Conservation (phyloP, 371 early-diverging fungal species). For the Mucor velutinosus region DNA sequence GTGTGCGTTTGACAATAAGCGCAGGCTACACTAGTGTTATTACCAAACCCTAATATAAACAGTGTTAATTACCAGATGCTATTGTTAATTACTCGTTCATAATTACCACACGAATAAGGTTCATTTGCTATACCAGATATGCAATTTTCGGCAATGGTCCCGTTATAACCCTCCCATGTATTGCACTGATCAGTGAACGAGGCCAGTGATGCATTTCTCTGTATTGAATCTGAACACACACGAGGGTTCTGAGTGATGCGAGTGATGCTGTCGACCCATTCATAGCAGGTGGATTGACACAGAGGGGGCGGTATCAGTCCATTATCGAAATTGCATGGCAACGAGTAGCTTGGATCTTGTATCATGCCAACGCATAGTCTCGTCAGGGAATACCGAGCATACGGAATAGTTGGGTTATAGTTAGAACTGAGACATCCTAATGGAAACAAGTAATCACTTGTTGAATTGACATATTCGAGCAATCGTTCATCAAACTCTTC, state of each 20-base stretch:
- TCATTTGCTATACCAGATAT: conserved; percentile 45
- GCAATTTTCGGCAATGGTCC: conserved; percentile 22
- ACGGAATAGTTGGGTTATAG: conserved; percentile 26
- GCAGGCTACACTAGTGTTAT: conserved; percentile 25
- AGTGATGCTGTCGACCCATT: conserved; percentile 29
- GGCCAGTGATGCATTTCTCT: conserved; percentile 14
- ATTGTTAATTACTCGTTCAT: neutral
- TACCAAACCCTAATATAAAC: conserved; percentile 25
- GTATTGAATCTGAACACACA: conserved; percentile 18
- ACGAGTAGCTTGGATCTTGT: conserved; percentile 27
- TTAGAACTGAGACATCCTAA: conserved; percentile 34
- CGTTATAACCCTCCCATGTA: conserved; percentile 35
- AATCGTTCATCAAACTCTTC: conserved; percentile 37
- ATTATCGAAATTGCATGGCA: conserved; percentile 31
- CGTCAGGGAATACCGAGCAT: conserved; percentile 43
- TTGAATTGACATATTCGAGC: conserved; percentile 18
- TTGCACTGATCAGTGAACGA: conserved; percentile 23
- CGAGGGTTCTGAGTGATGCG: conserved; percentile 15
- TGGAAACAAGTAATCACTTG: conserved; percentile 30
- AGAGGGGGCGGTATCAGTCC: conserved; percentile 29
- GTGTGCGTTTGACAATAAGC: conserved; percentile 21
- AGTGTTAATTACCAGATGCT: neutral
- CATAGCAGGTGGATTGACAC: conserved; percentile 33
- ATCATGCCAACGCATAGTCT: conserved; percentile 33
- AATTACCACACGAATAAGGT: conserved; percentile 44